Evolutionary conservation across 139 green algal genomes (phyloP), one percentile per base, ranked within the genome.

Genomic region (Chlamydomonas incerta): DNA sequence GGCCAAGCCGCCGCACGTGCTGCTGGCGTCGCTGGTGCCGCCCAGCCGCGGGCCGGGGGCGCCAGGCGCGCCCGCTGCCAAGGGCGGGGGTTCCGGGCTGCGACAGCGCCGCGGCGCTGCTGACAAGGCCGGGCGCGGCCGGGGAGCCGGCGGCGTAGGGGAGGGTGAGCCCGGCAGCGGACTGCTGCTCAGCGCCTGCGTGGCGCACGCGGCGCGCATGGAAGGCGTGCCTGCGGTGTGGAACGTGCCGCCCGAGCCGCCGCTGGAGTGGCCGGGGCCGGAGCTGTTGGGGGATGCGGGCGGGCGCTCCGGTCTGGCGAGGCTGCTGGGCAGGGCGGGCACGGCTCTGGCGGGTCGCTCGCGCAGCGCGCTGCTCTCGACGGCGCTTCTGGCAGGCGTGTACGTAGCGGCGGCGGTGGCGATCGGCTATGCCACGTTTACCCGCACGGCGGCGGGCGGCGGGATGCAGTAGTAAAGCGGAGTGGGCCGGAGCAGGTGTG

Each of bases 391-490:
- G 47, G 79, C 79, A 4, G 66, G 79, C 9, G 65, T 85, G 31
- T 85, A 85, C 31, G 79, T 85, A n/a, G 79, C 79, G 65, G 79
- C 79, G 24, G 79, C 66, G 31, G 79, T 85, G 47, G 79, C 79
- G 3, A 75, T 85, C 29, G 79, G 79, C 1, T 85, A 85, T 31
- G 79, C 66, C 10, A 85, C 79, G 2, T 10, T 85, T 1, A 55
- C 63, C 6, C 77, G 77, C 14, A 8, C 41, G 41, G 8, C 6
- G 6, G 41, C 5, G 41, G 41, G 41, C 8, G 41, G 41, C 41
- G 41, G 41, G 6, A 8, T 50, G 41, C 41, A 50, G 41, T n/a
- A n/a, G n/a, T n/a, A n/a, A n/a, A n/a, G n/a, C n/a, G n/a, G n/a
- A n/a, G n/a, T n/a, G n/a, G n/a, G n/a, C n/a, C n/a, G n/a, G n/a